Base-by-base conservation (phyloP, 1,139 yeast species). In the Zhuliangozyma parablackwelliae region DNA sequence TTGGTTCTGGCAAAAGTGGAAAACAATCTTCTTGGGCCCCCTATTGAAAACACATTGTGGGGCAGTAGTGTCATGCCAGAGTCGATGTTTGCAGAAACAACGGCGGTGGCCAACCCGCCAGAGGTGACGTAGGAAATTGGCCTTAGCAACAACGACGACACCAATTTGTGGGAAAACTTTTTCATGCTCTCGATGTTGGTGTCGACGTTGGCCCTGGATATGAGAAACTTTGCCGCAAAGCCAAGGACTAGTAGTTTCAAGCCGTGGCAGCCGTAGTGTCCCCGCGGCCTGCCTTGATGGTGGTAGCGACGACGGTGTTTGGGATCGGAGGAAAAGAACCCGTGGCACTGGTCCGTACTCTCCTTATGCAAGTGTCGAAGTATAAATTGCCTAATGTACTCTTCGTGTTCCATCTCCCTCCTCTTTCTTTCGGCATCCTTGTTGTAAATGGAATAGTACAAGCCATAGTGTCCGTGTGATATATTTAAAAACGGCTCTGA, bases 401-500 rank as follows among this genome's bases (percentile, higher is more conserved):
- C 30, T 16, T 40, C 39, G 31, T 46, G 35, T 5, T 42, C 47
- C 26, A 28, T 20, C 36, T 46, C 43, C 27, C 29, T 41, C 28
- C 37, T 41, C 31, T 34, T 34, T 27, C 49, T 30, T 32, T 46
- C 48, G 8, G 45, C 31, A 39, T 70, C 75, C 33, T 62, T 65
- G 45, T 62, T 65, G 48, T 64, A 68, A 36, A 70, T 63, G 7
- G 72, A 59, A 42, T 58, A 70, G 47, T 70, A 70, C 30, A 70
- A 51, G 0, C 75, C 76, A 47, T 69, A 70, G 42, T 70, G 75
- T 11, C 75, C 76, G 28, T 53, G 47, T 34, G 61, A 65, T 11
- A 70, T 62, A 10, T 58, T 53, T 40, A 67, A 53, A 43, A 55
- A 63, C 29, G 53, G 47, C 7, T 45, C 43, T 42, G 16, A 54